phyloP scores from a whole-genome alignment of 2,329 filamentous ascomycete species.

The Paecilomyces dactylethromorphus region DNA sequence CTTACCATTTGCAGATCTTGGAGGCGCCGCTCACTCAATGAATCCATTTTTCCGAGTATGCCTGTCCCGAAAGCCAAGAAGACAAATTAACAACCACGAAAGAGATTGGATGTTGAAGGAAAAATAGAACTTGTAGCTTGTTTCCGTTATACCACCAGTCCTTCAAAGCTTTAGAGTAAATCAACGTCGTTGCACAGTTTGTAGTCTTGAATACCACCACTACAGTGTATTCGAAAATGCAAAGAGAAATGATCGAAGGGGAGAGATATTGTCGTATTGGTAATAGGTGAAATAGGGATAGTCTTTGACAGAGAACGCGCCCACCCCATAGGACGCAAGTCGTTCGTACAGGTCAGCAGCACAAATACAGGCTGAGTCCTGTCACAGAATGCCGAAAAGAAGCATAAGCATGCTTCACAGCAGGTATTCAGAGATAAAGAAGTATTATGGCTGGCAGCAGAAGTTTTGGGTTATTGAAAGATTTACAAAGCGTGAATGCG shows the following conservation, averaged over 20 bases:
- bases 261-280: neutral
- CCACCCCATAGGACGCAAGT: neutral
- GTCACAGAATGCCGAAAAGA: neutral
- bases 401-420: neutral
- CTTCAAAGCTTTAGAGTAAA: neutral
- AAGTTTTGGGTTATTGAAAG: neutral
- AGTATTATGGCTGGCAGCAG: no score
- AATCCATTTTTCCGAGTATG: conserved; percentile 8
- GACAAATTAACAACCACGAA: neutral
- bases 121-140: neutral
- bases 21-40: conserved; percentile 12
- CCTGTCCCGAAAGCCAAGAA: conserved; percentile 1
- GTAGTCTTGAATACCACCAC: neutral
- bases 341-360: neutral
- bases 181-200: neutral
- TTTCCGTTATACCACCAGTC: neutral
- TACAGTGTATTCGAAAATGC: neutral
- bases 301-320: neutral
- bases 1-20: conserved; percentile 24
- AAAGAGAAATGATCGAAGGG: neutral
- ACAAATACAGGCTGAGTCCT: neutral
- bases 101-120: neutral
- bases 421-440: neutral
- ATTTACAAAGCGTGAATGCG: neutral
- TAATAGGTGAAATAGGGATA: neutral